Conservation (phyloP, 1,139 yeast species). For the Yamadazyma triangularis region DNA sequence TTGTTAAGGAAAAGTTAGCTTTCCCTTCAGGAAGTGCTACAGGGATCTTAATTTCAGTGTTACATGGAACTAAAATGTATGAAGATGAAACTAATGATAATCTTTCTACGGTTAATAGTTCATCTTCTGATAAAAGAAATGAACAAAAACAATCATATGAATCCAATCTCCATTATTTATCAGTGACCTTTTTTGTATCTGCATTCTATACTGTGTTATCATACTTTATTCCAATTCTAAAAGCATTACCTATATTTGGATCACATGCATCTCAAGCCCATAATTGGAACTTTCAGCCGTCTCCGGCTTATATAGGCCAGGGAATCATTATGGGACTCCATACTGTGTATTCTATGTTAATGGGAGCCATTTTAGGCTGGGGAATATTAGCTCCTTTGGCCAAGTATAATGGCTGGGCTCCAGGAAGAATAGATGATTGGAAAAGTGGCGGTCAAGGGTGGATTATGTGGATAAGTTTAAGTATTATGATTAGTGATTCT, state of each 20-base stretch:
- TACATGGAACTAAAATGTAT: conserved; percentile 64
- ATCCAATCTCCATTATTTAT: conserved; percentile 54
- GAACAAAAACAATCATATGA: conserved; percentile 25
- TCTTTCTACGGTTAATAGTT: background rate
- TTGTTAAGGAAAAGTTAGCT: conserved; percentile 76
- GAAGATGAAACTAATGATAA: conserved; percentile 21
- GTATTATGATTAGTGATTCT: conserved; percentile 93
- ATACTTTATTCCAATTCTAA: conserved; percentile 68
- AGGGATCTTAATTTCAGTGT: conserved; percentile 83
- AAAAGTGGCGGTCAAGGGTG: conserved; percentile 93
- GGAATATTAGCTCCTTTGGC: conserved; percentile 81
- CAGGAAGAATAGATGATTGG: conserved; percentile 90
- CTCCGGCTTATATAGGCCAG: conserved; percentile 96
- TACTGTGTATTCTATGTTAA: conserved; percentile 84
- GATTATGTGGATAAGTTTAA: conserved; percentile 91
- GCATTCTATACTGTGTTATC: conserved; percentile 68
- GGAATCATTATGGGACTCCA: conserved; percentile 97
- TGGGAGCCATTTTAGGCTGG: conserved; percentile 92
- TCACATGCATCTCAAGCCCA: conserved; percentile 52
- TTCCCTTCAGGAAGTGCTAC: conserved; percentile 97
- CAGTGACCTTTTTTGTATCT: conserved; percentile 61
- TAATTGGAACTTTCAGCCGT: conserved; percentile 88
- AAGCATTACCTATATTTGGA: conserved; percentile 76
- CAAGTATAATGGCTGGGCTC: conserved; percentile 72
- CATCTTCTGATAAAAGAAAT: background rate